These are phyloP conservation scores for Albifimbria verrucaria DNA, from an alignment of 2,329 filamentous ascomycete species.

Conservation along the genomic window DNA sequence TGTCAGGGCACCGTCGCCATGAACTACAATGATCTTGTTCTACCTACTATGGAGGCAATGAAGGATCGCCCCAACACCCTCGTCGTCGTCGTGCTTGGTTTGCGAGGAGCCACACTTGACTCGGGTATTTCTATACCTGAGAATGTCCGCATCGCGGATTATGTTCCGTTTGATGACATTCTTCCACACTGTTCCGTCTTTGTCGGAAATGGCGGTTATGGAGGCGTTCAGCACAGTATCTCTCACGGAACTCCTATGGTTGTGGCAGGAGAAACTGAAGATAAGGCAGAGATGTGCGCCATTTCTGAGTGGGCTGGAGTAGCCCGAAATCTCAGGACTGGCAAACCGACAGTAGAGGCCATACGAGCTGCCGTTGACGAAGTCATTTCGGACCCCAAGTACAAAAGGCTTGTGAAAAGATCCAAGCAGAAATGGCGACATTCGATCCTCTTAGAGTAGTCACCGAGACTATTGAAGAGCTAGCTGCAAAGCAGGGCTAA, in stretches of 20 bases:
- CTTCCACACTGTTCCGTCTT: neutral
- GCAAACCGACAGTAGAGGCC: neutral
- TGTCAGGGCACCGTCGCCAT: neutral
- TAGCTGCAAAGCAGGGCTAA: too few species aligned
- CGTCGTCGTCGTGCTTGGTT: neutral
- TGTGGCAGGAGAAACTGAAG: neutral
- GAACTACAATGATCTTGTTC: neutral
- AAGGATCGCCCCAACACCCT: neutral
- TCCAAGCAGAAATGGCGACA: conserved; percentile 1
- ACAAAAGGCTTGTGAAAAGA: neutral
- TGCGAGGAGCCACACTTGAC: neutral
- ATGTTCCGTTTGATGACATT: conserved; percentile 1
- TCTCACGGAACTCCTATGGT: neutral
- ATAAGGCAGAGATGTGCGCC: conserved; percentile 1
- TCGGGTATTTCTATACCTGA: neutral
- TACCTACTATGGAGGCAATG: neutral
- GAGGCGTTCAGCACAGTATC: neutral
- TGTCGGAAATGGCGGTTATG: neutral
- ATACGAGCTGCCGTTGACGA: neutral
- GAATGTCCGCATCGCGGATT: conserved; percentile 1
- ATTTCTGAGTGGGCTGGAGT: neutral
- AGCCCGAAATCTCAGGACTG: neutral
- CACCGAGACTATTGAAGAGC: too few species aligned
- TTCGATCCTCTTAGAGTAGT: neutral
- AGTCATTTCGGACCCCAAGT: neutral